A percentile compares a stretch with the other conserved stretches of the same genome.
phyloP scores from a whole-genome alignment of 2,329 filamentous ascomycete species.

The Fusarium sp. region DNA sequence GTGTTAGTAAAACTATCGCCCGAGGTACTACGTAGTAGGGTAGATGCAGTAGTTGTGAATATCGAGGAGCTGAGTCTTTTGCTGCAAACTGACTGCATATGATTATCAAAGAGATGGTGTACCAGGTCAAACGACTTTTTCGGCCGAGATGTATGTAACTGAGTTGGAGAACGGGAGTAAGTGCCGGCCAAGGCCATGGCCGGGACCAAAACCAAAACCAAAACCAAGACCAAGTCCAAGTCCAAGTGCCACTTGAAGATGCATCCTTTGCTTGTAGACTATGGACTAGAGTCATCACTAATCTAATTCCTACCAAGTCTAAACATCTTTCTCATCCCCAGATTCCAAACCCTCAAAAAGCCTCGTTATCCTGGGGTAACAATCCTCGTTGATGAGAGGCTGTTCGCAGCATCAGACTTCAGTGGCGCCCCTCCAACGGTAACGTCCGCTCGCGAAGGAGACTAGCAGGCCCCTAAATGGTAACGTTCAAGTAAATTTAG shows the following conservation, averaged over 20 bases:
- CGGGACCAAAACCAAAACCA: neutral
- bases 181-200: neutral
- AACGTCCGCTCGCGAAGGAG: conserved; percentile 27
- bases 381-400: conserved; percentile 15
- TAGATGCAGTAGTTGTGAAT: neutral
- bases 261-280: neutral
- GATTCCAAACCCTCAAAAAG: conserved; percentile 3
- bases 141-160: neutral
- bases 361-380: conserved; percentile 16
- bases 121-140: neutral
- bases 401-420: conserved; percentile 3
- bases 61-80: neutral
- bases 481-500: conserved; percentile 10
- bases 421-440: conserved; percentile 25
- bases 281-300: neutral
- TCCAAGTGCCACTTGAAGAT: neutral
- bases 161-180: neutral
- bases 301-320: neutral
- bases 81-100: neutral
- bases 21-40: conserved; percentile 5
- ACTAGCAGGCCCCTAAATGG: conserved; percentile 1
- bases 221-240: too few relatives aligned
- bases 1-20: neutral
- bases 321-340: neutral
- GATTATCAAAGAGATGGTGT: neutral